Evolutionary conservation across 169 alveolate genomes (phyloP).

Genomic region (Plasmodium gaboni): DNA sequence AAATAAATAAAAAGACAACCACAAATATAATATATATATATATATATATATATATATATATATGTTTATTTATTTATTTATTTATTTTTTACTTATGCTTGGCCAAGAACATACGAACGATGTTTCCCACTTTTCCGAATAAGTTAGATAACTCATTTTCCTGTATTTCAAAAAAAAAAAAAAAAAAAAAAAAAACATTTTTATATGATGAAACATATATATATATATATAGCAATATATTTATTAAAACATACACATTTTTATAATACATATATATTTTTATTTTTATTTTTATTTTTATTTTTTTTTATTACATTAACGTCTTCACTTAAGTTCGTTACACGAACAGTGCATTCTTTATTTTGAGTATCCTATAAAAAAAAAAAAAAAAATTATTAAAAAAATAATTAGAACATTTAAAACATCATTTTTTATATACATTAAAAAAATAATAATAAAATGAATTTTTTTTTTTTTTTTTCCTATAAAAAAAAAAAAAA

Average conservation of each 20-base stretch:
- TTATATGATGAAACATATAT: background rate
- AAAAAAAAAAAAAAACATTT: conserved; percentile 6
- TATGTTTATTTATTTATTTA: background rate
- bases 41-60: background rate
- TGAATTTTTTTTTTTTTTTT: background rate
- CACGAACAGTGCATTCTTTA: conserved; percentile 92
- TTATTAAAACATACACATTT: background rate
- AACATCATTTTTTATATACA: background rate
- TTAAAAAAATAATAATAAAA: background rate
- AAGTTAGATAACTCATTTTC: conserved; percentile 90
- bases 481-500: conserved; percentile 29
- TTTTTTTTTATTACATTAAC: conserved; percentile 73
- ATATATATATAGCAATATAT: background rate
- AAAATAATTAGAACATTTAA: background rate
- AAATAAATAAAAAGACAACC: background rate
- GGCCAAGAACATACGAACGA: conserved; percentile 90
- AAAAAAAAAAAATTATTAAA: conserved; percentile 39
- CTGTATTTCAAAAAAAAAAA: conserved; percentile 10
- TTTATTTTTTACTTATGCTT: conserved; percentile 84
- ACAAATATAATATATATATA: background rate
- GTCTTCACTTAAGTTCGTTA: conserved; percentile 92
- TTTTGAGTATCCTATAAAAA: conserved; percentile 70
- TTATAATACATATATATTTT: background rate
- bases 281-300: background rate
- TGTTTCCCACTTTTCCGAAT: conserved; percentile 90